phyloP scores from a whole-genome alignment of 2,329 filamentous ascomycete genomes.

The Pseudogymnoascus sp. region DNA sequence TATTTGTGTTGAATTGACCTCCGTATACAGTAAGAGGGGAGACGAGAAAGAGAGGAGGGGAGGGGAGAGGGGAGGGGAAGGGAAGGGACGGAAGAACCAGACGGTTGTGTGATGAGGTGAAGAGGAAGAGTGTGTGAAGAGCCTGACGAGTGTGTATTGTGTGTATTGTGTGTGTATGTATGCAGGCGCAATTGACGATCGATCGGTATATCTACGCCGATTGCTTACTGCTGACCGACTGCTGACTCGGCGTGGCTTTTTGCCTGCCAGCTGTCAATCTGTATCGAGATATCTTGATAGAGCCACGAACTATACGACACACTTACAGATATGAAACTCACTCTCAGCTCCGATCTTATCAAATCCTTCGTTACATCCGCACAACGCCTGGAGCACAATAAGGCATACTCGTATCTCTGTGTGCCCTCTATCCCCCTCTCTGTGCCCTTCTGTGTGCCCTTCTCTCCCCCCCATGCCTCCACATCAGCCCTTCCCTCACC shows the following conservation, averaged over 20 bases:
- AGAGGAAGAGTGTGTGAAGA: too few relatives aligned
- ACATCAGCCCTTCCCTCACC: not conserved
- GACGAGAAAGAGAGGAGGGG: not conserved
- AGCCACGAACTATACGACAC: too few relatives aligned
- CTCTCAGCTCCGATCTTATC: not conserved
- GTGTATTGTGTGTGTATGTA: not conserved
- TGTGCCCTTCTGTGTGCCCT: not conserved
- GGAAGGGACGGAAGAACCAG: too few relatives aligned
- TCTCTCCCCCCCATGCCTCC: not conserved
- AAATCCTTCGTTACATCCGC: not conserved
- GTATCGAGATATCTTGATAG: not conserved
- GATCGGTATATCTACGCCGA: not conserved
- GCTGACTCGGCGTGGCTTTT: not conserved
- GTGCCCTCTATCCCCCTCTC: too few relatives aligned
- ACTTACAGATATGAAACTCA: not conserved
- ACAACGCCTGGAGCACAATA: not conserved
- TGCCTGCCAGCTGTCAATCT: not conserved
- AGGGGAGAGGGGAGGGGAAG: not conserved
- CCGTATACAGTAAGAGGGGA: constrained; percentile 1
- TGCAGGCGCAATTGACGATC: not conserved
- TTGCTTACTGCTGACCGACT: not conserved
- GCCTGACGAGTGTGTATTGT: not conserved
- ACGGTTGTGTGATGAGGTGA: too few relatives aligned
- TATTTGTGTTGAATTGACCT: constrained; percentile 6
- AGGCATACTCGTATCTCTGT: not conserved